These are phyloP conservation scores for Citrus medica DNA, from an alignment of 345 rosid species.

Conservation along the genomic window DNA sequence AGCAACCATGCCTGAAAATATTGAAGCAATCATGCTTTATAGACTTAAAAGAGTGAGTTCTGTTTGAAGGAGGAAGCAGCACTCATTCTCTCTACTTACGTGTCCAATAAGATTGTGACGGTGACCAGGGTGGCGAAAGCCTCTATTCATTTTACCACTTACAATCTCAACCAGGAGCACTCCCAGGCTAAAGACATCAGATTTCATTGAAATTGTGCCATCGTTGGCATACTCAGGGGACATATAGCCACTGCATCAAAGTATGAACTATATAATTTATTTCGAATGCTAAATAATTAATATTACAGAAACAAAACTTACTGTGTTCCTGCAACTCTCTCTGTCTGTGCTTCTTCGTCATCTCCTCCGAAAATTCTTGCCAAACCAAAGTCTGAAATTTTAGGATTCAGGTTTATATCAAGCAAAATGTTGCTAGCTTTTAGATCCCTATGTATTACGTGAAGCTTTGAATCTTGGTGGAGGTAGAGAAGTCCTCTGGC, in stretches of 20 bases:
- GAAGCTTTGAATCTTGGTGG: conserved; percentile 45
- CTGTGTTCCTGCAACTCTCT: conserved; percentile 48
- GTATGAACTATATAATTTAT: neutral
- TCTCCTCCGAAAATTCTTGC: conserved; percentile 28
- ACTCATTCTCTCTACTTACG: conserved; percentile 1
- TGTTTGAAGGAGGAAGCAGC: neutral
- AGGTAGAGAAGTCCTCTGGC: conserved; percentile 49
- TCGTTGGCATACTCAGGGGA: conserved; percentile 27
- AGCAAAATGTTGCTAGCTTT: conserved; percentile 33
- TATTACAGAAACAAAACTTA: conserved; percentile 17
- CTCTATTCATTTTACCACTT: conserved; percentile 29
- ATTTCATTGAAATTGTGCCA: conserved; percentile 24
- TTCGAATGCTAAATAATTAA: neutral
- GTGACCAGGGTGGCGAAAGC: conserved; percentile 18
- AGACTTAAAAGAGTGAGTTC: neutral
- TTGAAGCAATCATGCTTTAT: neutral
- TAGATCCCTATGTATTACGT: conserved; percentile 46
- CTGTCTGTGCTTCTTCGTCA: conserved; percentile 29
- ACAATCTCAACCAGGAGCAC: conserved; percentile 29
- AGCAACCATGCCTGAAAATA: conserved; percentile 30
- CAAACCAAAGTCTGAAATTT: conserved; percentile 41
- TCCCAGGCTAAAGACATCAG: conserved; percentile 34
- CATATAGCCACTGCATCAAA: conserved; percentile 21
- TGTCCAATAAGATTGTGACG: conserved; percentile 27
- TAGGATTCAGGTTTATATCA: conserved; percentile 30